Percentiles rank a stretch among this genome's conserved stretches.
Evolutionary conservation across 345 rosid species (phyloP).

Genomic region (Physaria fendleri): DNA sequence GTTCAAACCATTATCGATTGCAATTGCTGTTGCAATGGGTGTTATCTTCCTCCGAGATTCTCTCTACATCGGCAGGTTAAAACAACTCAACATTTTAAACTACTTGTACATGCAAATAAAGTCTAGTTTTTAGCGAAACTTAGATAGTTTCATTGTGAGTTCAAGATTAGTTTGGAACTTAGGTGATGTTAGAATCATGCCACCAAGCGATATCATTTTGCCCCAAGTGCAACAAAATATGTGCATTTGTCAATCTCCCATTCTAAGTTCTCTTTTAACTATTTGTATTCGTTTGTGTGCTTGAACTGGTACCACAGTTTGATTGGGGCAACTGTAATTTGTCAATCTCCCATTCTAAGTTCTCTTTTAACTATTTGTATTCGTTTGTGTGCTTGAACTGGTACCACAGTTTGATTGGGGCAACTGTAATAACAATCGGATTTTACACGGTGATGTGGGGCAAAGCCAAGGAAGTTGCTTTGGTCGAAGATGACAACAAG

Average conservation of each 20-base stretch:
- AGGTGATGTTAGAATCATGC: neutral
- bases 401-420: constrained; percentile 55
- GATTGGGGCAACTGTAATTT: constrained; percentile 65
- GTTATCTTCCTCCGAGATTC: constrained; percentile 60
- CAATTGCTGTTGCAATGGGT: constrained; percentile 65
- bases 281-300: neutral
- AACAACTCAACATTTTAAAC: neutral
- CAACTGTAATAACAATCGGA: constrained; percentile 61
- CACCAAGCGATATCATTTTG: neutral
- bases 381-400: neutral
- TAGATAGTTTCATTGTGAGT: too few relatives aligned
- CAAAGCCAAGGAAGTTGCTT: constrained; percentile 54
- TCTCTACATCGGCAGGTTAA: constrained; percentile 67
- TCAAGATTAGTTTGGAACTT: neutral
- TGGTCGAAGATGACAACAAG: constrained; percentile 35
- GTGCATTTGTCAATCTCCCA: neutral
- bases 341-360: too few relatives aligned
- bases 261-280: neutral
- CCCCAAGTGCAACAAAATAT: neutral
- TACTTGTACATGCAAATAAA: neutral
- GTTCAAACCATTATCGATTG: constrained; percentile 73
- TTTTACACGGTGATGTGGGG: constrained; percentile 94
- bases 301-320: constrained; percentile 35
- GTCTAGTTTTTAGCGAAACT: too few relatives aligned
- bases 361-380: neutral